A percentile compares a stretch with the other conserved stretches of the same genome.
Evolutionary conservation across 495 filamentous ascomycete species (phyloP).

Genomic region (Neurospora sp.): DNA sequence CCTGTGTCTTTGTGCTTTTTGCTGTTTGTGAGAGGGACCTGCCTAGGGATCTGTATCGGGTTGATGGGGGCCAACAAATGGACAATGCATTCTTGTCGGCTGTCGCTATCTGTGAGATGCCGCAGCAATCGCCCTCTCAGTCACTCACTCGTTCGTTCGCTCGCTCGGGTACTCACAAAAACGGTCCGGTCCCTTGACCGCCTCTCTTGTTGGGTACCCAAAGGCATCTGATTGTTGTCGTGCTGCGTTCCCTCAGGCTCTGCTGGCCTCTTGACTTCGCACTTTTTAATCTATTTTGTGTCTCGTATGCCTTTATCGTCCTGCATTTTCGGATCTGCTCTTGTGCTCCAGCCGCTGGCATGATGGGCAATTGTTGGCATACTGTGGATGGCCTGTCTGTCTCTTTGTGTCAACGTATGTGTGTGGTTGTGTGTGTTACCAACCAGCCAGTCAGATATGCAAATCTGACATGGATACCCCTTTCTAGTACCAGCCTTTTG

Average conservation of each 20-base stretch:
- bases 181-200: not conserved
- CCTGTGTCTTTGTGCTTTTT: too few relatives aligned
- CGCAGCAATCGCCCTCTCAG: not conserved
- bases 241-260: not conserved
- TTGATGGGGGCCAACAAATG: not conserved
- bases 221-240: not conserved
- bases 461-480: not conserved
- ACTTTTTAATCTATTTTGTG: not conserved
- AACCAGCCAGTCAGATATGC: not conserved
- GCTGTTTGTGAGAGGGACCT: not conserved
- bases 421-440: not conserved
- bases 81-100: not conserved
- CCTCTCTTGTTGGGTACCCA: not conserved
- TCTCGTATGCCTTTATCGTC: constrained; percentile 1
- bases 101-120: not conserved
- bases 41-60: not conserved
- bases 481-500: not conserved
- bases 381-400: not conserved
- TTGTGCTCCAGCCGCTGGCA: not conserved
- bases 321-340: not conserved
- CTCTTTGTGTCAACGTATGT: not conserved
- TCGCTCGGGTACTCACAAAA: not conserved
- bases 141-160: not conserved
- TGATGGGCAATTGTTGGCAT: not conserved
- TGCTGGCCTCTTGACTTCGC: not conserved